Evolutionary conservation across 208 protist genomes (phyloP), one percentile per base, ranked within the genome.

Genomic region (Trypanosoma caninum): DNA sequence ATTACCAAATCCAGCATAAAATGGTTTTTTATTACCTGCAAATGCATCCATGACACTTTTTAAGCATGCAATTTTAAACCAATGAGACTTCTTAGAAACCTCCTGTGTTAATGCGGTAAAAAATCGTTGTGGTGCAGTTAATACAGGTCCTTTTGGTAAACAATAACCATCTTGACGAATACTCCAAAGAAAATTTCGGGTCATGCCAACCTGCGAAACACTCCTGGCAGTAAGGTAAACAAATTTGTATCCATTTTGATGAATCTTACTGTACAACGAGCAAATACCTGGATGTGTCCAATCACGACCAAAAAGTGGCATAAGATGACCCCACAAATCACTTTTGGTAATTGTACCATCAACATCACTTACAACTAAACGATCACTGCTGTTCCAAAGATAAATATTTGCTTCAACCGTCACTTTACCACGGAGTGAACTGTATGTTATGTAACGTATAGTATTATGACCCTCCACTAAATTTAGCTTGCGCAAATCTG

Each of bases 311-410:
- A 98, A 41, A 14, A 87, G 72, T 14, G 94, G 80, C 46, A 98
- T 89, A 28, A 98, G 77, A 70, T 99, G 97, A 2, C 98, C 98
- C 62, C 94, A 82, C 27, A 97, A 51, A 72, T 99, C 98, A 53
- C 91, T 96, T 69, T 97, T 97, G 1, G 98, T 99, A 59, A 99
- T 97, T 0, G 98, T 99, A 44, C 98, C 98, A 76, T 99, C 98
- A 20, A 99, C 87, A 72, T 99, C 98, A 35, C 91, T 97, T 44
- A 99, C 93, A 28, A 99, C 93, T 64, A 99, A 80, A 51, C 96
- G 94, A 47, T 86, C 82, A 6, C 58, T 80, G 59, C 77, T 76
- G n/a, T 89, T 69, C 90, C 93, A 99, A 14, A 99, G 76, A 59
- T 94, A 99, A 27, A 99, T 88, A 46, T 71, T 80, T 50, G 85